phyloP scores from a whole-genome alignment of 2,329 filamentous ascomycete genomes.

The Trichocomaceae sp. region DNA sequence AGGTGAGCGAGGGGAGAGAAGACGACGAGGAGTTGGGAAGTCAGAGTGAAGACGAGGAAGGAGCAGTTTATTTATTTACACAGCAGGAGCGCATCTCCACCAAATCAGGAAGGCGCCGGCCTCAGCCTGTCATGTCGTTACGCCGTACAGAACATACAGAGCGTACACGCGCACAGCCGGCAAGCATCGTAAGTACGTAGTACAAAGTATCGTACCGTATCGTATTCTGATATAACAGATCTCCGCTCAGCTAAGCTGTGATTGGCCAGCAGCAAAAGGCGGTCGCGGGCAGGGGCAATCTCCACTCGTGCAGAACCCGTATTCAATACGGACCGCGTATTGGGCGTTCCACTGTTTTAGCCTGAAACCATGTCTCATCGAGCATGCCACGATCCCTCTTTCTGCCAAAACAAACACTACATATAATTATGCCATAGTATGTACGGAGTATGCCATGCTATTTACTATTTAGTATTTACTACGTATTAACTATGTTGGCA shows the following conservation, averaged over 20 bases:
- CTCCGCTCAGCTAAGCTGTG: too few relatives aligned
- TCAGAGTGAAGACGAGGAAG: not conserved
- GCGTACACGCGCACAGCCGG: too few relatives aligned
- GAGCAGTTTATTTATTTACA: not conserved
- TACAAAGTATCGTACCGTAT: not conserved
- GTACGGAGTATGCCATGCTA: too few relatives aligned
- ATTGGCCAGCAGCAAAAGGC: conserved; percentile 16
- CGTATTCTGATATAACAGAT: not conserved
- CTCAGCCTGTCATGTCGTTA: not conserved
- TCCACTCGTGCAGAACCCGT: conserved; percentile 18
- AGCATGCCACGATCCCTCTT: not conserved
- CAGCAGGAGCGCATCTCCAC: not conserved
- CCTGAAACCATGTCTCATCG: conserved; percentile 14
- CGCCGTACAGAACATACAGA: not conserved
- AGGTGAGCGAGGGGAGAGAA: not conserved
- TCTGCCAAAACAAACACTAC: not conserved
- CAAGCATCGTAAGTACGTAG: too few relatives aligned
- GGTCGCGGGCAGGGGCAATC: conserved; percentile 11
- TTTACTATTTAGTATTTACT: too few relatives aligned
- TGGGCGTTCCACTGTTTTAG: conserved; percentile 11
- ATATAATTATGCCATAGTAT: too few relatives aligned
- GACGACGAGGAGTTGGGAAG: not conserved
- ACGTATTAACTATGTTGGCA: too few relatives aligned
- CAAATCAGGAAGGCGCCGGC: too few relatives aligned
- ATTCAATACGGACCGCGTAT: not conserved